Evolutionary conservation across 768 basidiomycete species (phyloP).

Genomic region (Podaxis sp.): DNA sequence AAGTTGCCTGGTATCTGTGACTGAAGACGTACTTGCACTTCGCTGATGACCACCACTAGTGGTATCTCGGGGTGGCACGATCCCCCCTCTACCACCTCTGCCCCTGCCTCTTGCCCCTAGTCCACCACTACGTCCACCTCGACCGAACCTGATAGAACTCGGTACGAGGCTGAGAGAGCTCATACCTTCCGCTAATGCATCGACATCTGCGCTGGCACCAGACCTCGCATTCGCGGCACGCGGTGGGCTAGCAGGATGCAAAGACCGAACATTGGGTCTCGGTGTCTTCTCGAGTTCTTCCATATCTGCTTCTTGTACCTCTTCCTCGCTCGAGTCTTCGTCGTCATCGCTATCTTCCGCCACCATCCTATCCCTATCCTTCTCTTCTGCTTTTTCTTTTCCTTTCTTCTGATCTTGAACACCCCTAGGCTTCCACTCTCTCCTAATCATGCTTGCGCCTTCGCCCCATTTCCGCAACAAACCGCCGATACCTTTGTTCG

Average conservation of each 20-base stretch:
- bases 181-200: slow-evolving; percentile 49
- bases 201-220: slow-evolving; percentile 32
- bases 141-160: slow-evolving; percentile 68
- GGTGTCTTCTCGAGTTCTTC: slow-evolving; percentile 23
- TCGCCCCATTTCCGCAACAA: slow-evolving; percentile 80
- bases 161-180: slow-evolving; percentile 61
- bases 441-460: slow-evolving; percentile 76
- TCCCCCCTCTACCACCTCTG: slow-evolving; percentile 8
- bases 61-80: slow-evolving; percentile 3
- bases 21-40: not conserved
- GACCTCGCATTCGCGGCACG: slow-evolving; percentile 21
- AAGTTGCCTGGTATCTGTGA: slow-evolving; percentile 10
- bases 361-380: slow-evolving; percentile 26
- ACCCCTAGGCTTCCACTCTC: slow-evolving; percentile 58
- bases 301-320: slow-evolving; percentile 24
- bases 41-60: slow-evolving; percentile 19
- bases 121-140: slow-evolving; percentile 45
- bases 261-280: slow-evolving; percentile 19
- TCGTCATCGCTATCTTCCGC: slow-evolving; percentile 28
- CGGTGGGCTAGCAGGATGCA: slow-evolving; percentile 8
- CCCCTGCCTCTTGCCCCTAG: slow-evolving; percentile 16
- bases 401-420: slow-evolving; percentile 8
- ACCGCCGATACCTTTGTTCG: slow-evolving; percentile 87
- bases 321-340: slow-evolving; percentile 25
- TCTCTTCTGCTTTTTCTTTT: slow-evolving; percentile 10